Evolutionary conservation across 2,329 filamentous ascomycete species (phyloP).

Genomic region (Claviceps sp.): DNA sequence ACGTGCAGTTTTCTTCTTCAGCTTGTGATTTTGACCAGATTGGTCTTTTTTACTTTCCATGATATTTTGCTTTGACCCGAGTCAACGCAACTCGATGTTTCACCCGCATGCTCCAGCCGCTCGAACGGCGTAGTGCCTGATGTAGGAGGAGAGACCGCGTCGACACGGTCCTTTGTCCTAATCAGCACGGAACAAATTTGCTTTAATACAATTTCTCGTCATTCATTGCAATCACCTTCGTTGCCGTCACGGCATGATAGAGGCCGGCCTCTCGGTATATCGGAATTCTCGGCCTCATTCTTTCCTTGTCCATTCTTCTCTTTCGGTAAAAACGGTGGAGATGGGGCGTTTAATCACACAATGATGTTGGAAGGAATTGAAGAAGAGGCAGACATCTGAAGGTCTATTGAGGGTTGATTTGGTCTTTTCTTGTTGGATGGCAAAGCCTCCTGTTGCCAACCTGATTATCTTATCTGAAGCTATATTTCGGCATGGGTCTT

Average conservation of each 20-base stretch:
- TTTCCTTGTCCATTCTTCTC: not conserved
- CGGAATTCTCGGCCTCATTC: not conserved
- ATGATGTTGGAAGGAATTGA: not conserved
- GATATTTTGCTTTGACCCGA: not conserved
- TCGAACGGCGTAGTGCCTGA: not conserved
- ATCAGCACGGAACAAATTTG: not conserved
- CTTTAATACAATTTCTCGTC: slow-evolving; percentile 26
- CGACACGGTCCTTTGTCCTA: not conserved
- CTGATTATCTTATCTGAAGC: not conserved
- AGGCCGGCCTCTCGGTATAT: slow-evolving; percentile 2
- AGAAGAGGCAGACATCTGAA: not conserved
- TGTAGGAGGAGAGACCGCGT: not conserved
- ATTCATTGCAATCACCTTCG: slow-evolving; percentile 21
- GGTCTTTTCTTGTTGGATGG: not conserved
- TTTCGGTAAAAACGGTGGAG: not conserved
- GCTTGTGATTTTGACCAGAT: slow-evolving; percentile 1
- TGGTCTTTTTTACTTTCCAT: slow-evolving; percentile 1
- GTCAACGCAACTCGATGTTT: not conserved
- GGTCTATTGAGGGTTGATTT: too few relatives aligned
- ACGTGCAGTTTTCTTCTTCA: slow-evolving; percentile 7
- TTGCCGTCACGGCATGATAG: slow-evolving; percentile 17
- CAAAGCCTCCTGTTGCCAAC: too few relatives aligned
- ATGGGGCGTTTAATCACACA: not conserved
- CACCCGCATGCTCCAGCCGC: not conserved
- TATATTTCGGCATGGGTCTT: not conserved